Base-by-base conservation (phyloP, 768 basidiomycete species). In the Fomitopsis serialis region DNA sequence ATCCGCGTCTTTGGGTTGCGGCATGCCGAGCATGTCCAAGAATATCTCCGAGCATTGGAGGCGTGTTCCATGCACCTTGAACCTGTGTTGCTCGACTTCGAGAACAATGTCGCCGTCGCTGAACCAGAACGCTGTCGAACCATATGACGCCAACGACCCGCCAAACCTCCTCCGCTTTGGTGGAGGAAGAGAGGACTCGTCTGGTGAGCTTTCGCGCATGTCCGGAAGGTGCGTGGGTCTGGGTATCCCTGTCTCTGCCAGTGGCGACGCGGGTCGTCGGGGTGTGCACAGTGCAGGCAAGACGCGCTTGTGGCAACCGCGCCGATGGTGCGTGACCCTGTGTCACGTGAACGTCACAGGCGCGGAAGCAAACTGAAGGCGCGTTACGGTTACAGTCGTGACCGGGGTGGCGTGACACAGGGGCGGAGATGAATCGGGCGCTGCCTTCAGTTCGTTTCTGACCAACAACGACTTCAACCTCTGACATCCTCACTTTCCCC, bases 61-160 rank as follows among this genome's bases (percentile, higher is more conserved):
- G 32, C 54, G 54, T 35, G 22, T 27, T 8, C 50, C 49, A 45
- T 70, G 68, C 15, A 63, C 48, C n/a, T 50, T 59, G 51, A 59
- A 61, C 17, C 36, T n/a, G 50, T 53, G 53, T 25, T 53, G 48
- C 21, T 53, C 50, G 29, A 72, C 60, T 40, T 57, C 58, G 8
- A 74, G 60, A 17, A 72, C 61, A 45, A 72, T 62, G 50, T 74
- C 68, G 10, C 74, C 72, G 50, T 72, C 70, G 21, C 55, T 36
- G 55, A 68, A 72, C 68, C 69, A 71, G 45, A 59, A 64, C 2
- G 19, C 9, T 7, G 44, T 8, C 17, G 52, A 11, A 17, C 2
- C 11, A 34, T 29, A 13, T 11, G 12, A 10, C 2, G 40, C 8
- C 24, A 19, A 19, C 22, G 5, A 3, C 34, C 19, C 24, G 15